A percentile compares a stretch with the other conserved stretches of the same genome.
Conservation (phyloP, 2,329 filamentous ascomycete species). For the Rhynchosporium agropyri region DNA sequence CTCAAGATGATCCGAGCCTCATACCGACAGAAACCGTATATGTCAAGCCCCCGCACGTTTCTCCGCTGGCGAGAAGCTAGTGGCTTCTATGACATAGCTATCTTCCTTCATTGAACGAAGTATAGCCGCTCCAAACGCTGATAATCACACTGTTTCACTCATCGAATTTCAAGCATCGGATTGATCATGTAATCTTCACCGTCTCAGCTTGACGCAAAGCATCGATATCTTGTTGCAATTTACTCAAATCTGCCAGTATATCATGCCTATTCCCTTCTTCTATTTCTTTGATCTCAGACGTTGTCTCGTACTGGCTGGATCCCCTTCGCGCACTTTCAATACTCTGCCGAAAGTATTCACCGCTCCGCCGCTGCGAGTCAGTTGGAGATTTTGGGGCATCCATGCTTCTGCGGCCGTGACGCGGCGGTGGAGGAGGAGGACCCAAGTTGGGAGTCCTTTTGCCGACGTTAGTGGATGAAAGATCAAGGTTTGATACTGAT, state of each 20-base stretch:
- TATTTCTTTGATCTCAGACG: slow-evolving; percentile 9
- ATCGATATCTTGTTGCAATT: slow-evolving; percentile 76
- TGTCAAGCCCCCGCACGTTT: slow-evolving; percentile 8
- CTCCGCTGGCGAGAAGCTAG: background rate
- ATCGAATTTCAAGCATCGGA: background rate
- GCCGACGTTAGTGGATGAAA: slow-evolving; percentile 23
- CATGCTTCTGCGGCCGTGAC: slow-evolving; percentile 43
- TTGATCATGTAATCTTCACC: slow-evolving; percentile 32
- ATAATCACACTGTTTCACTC: background rate
- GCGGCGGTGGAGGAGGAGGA: slow-evolving; percentile 47
- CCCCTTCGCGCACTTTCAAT: slow-evolving; percentile 33
- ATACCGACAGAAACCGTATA: slow-evolving; percentile 4
- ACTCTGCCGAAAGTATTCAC: slow-evolving; percentile 34
- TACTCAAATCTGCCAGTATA: slow-evolving; percentile 72
- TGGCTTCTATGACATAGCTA: background rate
- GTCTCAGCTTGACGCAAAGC: slow-evolving; percentile 53
- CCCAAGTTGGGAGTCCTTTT: slow-evolving; percentile 38
- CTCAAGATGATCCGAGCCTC: background rate
- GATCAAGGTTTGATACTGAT: slow-evolving; percentile 37
- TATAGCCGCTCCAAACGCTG: background rate
- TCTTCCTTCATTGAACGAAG: background rate
- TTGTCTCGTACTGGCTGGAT: slow-evolving; percentile 14
- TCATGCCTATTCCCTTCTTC: slow-evolving; percentile 47
- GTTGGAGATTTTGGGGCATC: slow-evolving; percentile 32
- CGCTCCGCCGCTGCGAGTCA: slow-evolving; percentile 33